A percentile compares a stretch with the other conserved stretches of the same genome.
Evolutionary conservation across 345 rosid species (phyloP).

Genomic region (Hibiscus trionum): DNA sequence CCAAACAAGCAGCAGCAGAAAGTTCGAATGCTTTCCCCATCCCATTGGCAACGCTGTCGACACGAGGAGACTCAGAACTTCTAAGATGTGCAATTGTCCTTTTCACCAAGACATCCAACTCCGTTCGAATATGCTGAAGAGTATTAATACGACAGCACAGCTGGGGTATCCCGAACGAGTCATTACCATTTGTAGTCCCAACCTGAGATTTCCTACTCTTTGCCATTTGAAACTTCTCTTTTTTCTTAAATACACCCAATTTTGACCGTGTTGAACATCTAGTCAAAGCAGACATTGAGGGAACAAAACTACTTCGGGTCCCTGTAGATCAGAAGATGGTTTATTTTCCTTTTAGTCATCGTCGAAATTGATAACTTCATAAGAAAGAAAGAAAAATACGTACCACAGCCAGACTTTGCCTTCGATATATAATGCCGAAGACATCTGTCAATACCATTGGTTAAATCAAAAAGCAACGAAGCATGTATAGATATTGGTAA

Average conservation of each 20-base stretch:
- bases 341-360: neutral
- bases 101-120: slow-evolving; percentile 72
- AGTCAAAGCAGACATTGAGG: slow-evolving; percentile 89
- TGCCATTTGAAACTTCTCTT: slow-evolving; percentile 57
- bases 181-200: slow-evolving; percentile 50
- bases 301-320: slow-evolving; percentile 58
- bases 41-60: slow-evolving; percentile 73
- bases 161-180: slow-evolving; percentile 61
- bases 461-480: slow-evolving; percentile 74
- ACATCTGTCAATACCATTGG: slow-evolving; percentile 76
- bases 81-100: slow-evolving; percentile 65
- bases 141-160: slow-evolving; percentile 73
- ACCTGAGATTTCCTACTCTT: slow-evolving; percentile 78
- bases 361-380: neutral
- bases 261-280: slow-evolving; percentile 71
- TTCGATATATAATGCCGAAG: slow-evolving; percentile 76
- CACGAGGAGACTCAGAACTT: slow-evolving; percentile 80
- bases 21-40: slow-evolving; percentile 76
- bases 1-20: slow-evolving; percentile 21
- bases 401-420: slow-evolving; percentile 95
- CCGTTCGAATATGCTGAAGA: slow-evolving; percentile 63
- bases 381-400: neutral
- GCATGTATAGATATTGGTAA: slow-evolving; percentile 72
- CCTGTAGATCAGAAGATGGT: slow-evolving; percentile 38
- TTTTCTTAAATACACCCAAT: slow-evolving; percentile 89